Evolutionary conservation across 2,329 filamentous ascomycete species (phyloP), one percentile per base, ranked within the genome.

Genomic region (Penicillium verrucosum): DNA sequence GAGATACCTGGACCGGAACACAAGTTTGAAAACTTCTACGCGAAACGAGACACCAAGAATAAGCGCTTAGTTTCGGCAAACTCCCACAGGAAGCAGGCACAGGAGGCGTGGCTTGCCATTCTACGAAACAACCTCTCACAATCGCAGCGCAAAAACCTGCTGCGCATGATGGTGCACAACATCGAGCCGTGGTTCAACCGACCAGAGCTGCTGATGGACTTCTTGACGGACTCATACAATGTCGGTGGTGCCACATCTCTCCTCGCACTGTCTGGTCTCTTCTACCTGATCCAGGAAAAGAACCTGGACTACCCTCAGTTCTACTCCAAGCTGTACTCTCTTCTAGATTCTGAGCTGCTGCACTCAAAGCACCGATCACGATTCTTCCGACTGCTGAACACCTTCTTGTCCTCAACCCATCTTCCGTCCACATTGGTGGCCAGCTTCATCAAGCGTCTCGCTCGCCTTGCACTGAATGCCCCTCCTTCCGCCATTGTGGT

Each of bases 241-340:
- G 79, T 87, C 8, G 92, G 93, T 50, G 94, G 94, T 43, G 89
- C 91, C 14, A 91, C 87, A 46, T 93, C 94, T 5, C 81, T 99
- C 5, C 82, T 97, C 21, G 92, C 95, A 1, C 81, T 99, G 1
- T 95, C 90, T 0, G 94, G 94, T 50, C 87, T 99, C 44, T 99
- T 96, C 78, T 94, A 96, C 72, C 83, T 99, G 51, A 97, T 99
- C 65, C 87, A 90, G 62, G 86, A 94, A 71, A 90, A 90, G 70
- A 99, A 99, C 71, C 82, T 99, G 58, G 94, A 99, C 76, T 99
- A 99, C 73, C 92, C 92, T 1, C 88, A 87, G 32, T 99, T 99
- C 77, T 99, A 96, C 77, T 77, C 82, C 51, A 97, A 97, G 73
- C 85, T 99, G 2, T 99, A 99, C 78, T 95, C 91, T 10, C 82